A percentile compares a stretch with the other conserved stretches of the same genome.
These are phyloP conservation scores for Aspergillus mulundensis DNA, from an alignment of 495 filamentous ascomycete species.

Conservation along the genomic window DNA sequence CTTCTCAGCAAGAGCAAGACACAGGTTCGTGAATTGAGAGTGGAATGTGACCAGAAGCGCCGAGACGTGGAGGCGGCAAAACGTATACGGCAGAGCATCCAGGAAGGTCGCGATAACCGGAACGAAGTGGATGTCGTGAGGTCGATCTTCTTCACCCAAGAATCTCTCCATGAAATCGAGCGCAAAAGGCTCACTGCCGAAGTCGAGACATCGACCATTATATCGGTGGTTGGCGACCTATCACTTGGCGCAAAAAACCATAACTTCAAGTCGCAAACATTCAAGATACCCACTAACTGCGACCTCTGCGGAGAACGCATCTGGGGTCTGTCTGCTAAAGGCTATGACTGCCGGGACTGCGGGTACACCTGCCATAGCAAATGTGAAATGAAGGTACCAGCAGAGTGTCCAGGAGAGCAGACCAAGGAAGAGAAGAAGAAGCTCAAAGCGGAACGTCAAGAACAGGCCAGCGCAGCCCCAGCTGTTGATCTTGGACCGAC, in stretches of 20 bases:
- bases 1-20: slow-evolving; percentile 84
- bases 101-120: slow-evolving; percentile 76
- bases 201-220: slow-evolving; percentile 87
- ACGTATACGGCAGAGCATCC: slow-evolving; percentile 65
- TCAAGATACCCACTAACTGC: slow-evolving; percentile 98
- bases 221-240: slow-evolving; percentile 79
- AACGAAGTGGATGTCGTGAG: slow-evolving; percentile 77
- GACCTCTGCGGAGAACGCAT: slow-evolving; percentile 94
- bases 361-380: slow-evolving; percentile 98
- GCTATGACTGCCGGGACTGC: slow-evolving; percentile 91
- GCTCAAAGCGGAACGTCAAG: slow-evolving; percentile 76
- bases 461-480: slow-evolving; percentile 61
- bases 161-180: slow-evolving; percentile 82
- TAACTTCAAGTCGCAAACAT: slow-evolving; percentile 94
- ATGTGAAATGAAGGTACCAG: slow-evolving; percentile 97
- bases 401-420: slow-evolving; percentile 90
- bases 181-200: slow-evolving; percentile 81
- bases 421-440: slow-evolving; percentile 93
- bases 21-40: slow-evolving; percentile 70
- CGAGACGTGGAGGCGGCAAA: slow-evolving; percentile 75
- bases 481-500: slow-evolving; percentile 31
- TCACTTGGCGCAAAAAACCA: slow-evolving; percentile 88
- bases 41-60: slow-evolving; percentile 77
- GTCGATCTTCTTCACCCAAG: slow-evolving; percentile 72
- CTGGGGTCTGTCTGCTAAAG: slow-evolving; percentile 94